These are phyloP conservation scores for Neonectria punicea DNA, from an alignment of 2,329 filamentous ascomycete genomes.

Conservation along the genomic window DNA sequence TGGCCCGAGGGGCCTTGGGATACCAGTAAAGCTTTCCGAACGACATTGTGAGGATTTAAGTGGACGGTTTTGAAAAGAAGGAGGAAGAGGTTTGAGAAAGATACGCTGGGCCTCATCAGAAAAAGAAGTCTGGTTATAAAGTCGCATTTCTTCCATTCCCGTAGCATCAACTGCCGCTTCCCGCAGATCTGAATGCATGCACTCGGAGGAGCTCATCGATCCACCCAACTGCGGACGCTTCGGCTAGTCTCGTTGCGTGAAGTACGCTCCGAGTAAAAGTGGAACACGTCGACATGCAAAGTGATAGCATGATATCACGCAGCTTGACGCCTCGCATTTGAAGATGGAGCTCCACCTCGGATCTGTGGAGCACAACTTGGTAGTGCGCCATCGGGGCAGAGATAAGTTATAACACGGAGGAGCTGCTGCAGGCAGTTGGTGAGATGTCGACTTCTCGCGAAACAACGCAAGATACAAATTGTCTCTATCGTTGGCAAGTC, in stretches of 20 bases:
- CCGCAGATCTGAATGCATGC: background rate
- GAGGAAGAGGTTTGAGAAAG: background rate
- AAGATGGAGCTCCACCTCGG: background rate
- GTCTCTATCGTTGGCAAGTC: too few species aligned
- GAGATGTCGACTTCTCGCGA: background rate
- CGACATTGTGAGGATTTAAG: background rate
- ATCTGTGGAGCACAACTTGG: background rate
- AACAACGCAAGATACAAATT: background rate
- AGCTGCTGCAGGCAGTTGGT: background rate
- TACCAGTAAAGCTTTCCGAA: constrained; percentile 27
- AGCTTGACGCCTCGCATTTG: background rate
- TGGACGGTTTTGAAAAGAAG: background rate
- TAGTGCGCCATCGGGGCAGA: background rate
- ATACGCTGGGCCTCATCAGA: background rate
- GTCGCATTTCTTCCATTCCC: background rate
- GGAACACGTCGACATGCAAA: background rate
- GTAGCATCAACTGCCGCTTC: background rate
- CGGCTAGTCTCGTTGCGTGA: background rate
- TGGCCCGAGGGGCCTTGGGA: constrained; percentile 24
- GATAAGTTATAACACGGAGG: background rate
- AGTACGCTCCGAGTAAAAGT: background rate
- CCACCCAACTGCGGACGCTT: background rate
- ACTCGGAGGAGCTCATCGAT: constrained; percentile 2
- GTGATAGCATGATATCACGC: background rate
- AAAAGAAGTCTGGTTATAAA: background rate